Conservation (phyloP, 78 protist genomes). For the Dictyostelium discoideum region dicty_2.7 NC_007088.5:3981001-3981500, state of each 20-base stretch:
- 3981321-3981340: background rate
- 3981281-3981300: background rate
- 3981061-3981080: background rate
- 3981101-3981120: conserved; percentile 81
- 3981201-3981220: conserved; percentile 13
- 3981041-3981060: background rate
- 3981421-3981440: background rate
- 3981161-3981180: conserved; percentile 87
- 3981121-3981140: conserved; percentile 84
- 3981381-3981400: background rate
- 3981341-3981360: background rate
- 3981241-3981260: too few species aligned
- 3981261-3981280: too few species aligned
- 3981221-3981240: background rate
- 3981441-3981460: background rate
- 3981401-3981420: background rate
- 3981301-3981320: background rate
- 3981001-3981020: too few species aligned
- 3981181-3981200: conserved; percentile 31
- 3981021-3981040: background rate
- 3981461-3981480: background rate
- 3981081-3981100: conserved; percentile 33
- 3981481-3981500: background rate
- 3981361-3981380: background rate
- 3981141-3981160: conserved; percentile 75